Evolutionary conservation across 192 early-diverging fungal genomes (phyloP), one percentile per base, ranked within the genome.

Genomic region (Cladochytrium replicatum): DNA sequence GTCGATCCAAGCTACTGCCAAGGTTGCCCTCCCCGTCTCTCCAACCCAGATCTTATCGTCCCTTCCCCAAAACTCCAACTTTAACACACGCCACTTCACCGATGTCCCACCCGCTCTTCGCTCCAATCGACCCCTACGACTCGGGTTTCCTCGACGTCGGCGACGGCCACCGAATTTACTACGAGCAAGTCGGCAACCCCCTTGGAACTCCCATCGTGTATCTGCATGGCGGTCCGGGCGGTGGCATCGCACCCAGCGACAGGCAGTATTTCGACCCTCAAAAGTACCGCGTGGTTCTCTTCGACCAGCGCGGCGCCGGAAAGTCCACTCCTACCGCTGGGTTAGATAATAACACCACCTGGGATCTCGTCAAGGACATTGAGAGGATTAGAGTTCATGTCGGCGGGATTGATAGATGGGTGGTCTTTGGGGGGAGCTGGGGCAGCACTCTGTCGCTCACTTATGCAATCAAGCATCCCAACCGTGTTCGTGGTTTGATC

Each of bases 371-470:
- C 3, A 51, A 15, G 4, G 83, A 86, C 58, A 72, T 86, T 31
- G 83, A 86, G 48, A 66, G 42, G 53, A 39, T 85, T 26, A 48
- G 28, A 8, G 11, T 1, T 2, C 29, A 0, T 50, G 23, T 28
- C 5, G 19, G 29, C 13, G 60, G 65, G 13, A 76, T 86, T 42
- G 80, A 80, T 45, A 78, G 72, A 37, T 86, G 83, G 83, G 69
- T 81, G 26, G 80, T 86, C 9, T 85, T 86, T 74, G 83, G 83
- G 23, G 82, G 82, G 29, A 78, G 72, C 3, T 85, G 80, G 80
- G 82, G 83, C 27, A 69, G 64, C 38, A 75, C 72, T 8, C 64
- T 78, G 7, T 44, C 74, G 4, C 55, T 76, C 4, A 30, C 75
- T 1, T 86, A 86, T 50, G 82, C 82, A 6, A 59, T 63, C 29